Base-by-base conservation (phyloP, 2,329 filamentous ascomycete species). In the Monilinia vaccinii-corymbosi region DNA sequence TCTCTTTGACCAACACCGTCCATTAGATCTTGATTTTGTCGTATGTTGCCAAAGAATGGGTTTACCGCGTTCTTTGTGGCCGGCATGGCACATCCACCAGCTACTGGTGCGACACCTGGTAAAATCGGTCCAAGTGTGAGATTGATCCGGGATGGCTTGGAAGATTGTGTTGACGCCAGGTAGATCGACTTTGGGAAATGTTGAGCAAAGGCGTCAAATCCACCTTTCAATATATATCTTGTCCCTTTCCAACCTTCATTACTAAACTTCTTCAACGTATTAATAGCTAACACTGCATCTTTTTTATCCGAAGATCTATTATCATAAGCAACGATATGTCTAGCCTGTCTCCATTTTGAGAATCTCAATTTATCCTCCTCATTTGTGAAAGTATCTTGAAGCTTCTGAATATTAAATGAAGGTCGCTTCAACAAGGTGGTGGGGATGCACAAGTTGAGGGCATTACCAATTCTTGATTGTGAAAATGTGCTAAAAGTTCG, bases 11-110 rank as follows among this genome's bases (percentile, higher is more conserved):
- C 94, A 13, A 97, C 93, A 23, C 94, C 94, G 66, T 91, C 91
- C 36, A 95, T 87, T 21, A 99, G 78, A 70, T 97, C 94, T 83
- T 95, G 93, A 65, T 97, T 96, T 72, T 97, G 94, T 47, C 94
- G 85, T 67, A 99, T 97, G 65, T 97, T 97, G 63, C 86, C 85
- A 73, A 97, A 97, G 76, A 99, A 97, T 0, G 93, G 92, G 68
- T 95, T 96, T 0, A 85, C 80, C 0, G 84, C 82, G 62, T 84
- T 85, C 65, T 84, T 80, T 0, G 83, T 80, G 44, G 77, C 77
- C 1, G 94, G 94, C 72, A 97, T 84, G 61, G 84, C 82, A 64
- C 96, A 96, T 8, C 93, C 93, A 61, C 93, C 94, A 61, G 91
- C 88, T n/a, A 96, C 88, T 1, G 89, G 89, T 1, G 87, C 82